Evolutionary conservation across 306 rosid genomes (phyloP), one percentile per base, ranked within the genome.

Genomic region (Acacia melanoxylon): DNA sequence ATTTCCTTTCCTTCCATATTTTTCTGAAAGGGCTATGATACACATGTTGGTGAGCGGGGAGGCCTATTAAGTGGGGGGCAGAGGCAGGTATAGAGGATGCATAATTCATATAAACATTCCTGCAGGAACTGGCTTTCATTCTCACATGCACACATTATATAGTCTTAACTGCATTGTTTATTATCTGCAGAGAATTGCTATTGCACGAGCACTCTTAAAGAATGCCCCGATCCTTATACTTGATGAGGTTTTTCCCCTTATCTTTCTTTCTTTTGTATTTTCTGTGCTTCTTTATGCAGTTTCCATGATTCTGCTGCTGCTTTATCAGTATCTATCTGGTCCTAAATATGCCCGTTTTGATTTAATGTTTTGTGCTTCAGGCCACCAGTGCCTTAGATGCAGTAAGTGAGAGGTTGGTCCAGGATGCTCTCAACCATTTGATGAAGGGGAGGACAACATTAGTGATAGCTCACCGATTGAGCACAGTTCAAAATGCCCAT

Each of bases 21-120:
- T 58, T 78, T 45, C 37, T 76, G 27, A 25, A 75, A 93, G 99
- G 98, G 99, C 62, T 95, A 95, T 70, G 98, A 92, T 84, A 93
- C 99, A 44, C 95, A 83, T 25, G 99, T 95, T 11, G 99, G 98
- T 75, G 99, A 95, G 80, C 99, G 98, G 44, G 99, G 99, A 78
- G 98, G 98, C 83, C 86, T 95, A 46, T 89, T 95, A 33, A 95
- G 98, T 12, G 98, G 98, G 27, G 98, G 99, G 80, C 99, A 95
- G 91, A 90, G 98, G 33, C 97, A 95, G 99, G 98, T 95, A 88
- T 19, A 19, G 71, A 77, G 66, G 45, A 45, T 75, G 66, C 71
- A 49, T 42, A 58, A 52, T 75, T 65, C 71, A 49, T 49, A 48
- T 42, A 37, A 48, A 68, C 16, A n/a, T 68, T 67, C 19, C 16